These are phyloP conservation scores for Porcisia deanei DNA, from an alignment of 208 protist genomes.

Conservation along the genomic window DNA sequence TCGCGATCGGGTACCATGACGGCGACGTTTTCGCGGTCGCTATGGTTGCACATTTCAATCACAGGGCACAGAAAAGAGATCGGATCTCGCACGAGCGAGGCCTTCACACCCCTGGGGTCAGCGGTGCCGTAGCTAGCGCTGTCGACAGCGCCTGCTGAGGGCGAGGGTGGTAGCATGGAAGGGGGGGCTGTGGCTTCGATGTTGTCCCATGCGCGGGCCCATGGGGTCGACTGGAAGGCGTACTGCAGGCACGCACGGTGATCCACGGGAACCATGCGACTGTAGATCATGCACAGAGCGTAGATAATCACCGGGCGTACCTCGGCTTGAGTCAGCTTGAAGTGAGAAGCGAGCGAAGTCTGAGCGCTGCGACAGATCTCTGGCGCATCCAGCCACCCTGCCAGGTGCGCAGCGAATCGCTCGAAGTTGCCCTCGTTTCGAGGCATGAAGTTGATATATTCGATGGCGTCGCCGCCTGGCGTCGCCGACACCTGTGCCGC, in stretches of 20 bases:
- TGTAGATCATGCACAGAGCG: constrained; percentile 80
- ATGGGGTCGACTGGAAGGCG: constrained; percentile 62
- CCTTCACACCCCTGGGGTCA: neutral
- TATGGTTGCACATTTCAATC: constrained; percentile 90
- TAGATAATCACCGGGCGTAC: constrained; percentile 63
- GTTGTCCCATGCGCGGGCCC: constrained; percentile 44
- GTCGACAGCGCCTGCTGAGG: neutral
- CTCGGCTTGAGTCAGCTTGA: constrained; percentile 66
- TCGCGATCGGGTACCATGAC: constrained; percentile 67
- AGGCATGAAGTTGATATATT: constrained; percentile 81
- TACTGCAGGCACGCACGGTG: constrained; percentile 53
- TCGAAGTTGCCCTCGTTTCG: constrained; percentile 80
- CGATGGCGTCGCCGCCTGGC: constrained; percentile 41
- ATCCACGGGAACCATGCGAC: constrained; percentile 82
- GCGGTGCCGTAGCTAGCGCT: neutral
- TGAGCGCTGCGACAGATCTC: constrained; percentile 56
- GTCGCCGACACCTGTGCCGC: constrained; percentile 26
- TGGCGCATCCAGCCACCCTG: constrained; percentile 54
- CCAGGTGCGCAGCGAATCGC: constrained; percentile 58
- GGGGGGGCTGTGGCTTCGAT: constrained; percentile 24
- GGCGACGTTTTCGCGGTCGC: constrained; percentile 78
- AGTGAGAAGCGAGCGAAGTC: constrained; percentile 43
- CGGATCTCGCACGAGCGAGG: constrained; percentile 54
- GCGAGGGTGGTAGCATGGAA: constrained; percentile 6
- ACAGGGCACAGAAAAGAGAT: constrained; percentile 81